Base-by-base conservation (phyloP, 805 yeast species). In the Metschnikowia gruessii region DNA sequence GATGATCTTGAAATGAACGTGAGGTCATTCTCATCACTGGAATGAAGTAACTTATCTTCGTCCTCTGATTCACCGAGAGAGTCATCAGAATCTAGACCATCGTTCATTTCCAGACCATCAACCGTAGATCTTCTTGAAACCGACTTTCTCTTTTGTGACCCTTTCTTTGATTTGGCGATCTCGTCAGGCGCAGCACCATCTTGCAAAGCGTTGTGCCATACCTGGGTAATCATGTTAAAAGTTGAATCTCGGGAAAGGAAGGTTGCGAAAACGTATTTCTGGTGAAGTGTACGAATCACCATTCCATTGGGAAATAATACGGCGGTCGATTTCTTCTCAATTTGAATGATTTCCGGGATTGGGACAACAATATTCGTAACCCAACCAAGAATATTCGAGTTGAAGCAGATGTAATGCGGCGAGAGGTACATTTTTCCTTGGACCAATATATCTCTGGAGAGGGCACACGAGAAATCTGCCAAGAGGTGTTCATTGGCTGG, bases 281-380 rank as follows among this genome's bases (percentile, higher is more conserved):
- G 79, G 56, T 83, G 86, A 40, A 82, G 64, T 1, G 90, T 84
- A 46, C 79, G 75, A 18, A 85, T 74, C 37, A 76, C 74, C 51
- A 85, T 76, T 0, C 86, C 88, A 58, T 84, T 85, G 5, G 89
- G 89, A 50, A 85, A 82, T 13, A 85, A 68, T 0, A 81, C 82
- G 0, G 83, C 85, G 0, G 89, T 83, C 13, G 79, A 74, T 59
- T 75, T 79, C 61, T 83, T 84, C 51, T 81, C 85, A 17, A 85
- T 72, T 52, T 79, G 80, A 26, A 82, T 74, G 18, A 85, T 79
- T 53, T 84, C 87, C 45, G 71, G 76, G 43, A 82, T 69, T 2
- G 87, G 81, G 4, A 85, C 74, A 3, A 74, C 59, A 16, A 82
- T 58, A 49, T 77, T 77, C 1, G 87, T 83, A 1, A 80, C 81